Evolutionary conservation across 768 basidiomycete genomes (phyloP).

Genomic region (Harrya chromipes): DNA sequence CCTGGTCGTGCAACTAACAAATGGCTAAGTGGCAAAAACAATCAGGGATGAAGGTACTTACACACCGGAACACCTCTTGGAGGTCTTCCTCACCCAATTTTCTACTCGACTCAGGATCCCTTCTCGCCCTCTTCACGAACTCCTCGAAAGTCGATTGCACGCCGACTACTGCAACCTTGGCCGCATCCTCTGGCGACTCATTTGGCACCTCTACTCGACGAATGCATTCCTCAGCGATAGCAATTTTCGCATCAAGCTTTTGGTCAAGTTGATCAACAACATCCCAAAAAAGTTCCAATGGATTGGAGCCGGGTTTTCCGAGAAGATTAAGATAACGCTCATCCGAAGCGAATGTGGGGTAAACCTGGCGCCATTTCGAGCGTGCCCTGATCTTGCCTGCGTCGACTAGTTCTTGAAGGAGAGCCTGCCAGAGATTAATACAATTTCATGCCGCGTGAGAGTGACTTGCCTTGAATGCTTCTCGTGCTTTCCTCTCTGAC

Average conservation of each 20-base stretch:
- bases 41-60: constrained; percentile 33
- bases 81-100: constrained; percentile 52
- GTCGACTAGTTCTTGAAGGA: constrained; percentile 68
- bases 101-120: constrained; percentile 49
- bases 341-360: constrained; percentile 73
- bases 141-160: constrained; percentile 66
- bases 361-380: constrained; percentile 90
- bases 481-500: constrained; percentile 84
- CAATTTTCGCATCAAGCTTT: constrained; percentile 74
- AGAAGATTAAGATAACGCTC: constrained; percentile 84
- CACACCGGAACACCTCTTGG: constrained; percentile 57
- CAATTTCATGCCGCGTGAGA: not conserved
- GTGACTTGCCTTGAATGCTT: constrained; percentile 73
- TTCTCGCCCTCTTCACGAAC: constrained; percentile 55
- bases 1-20: constrained; percentile 65
- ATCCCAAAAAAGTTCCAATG: constrained; percentile 97
- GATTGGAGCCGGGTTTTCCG: constrained; percentile 91
- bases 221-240: constrained; percentile 61
- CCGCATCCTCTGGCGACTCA: constrained; percentile 29
- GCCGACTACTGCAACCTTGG: constrained; percentile 37
- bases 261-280: constrained; percentile 84
- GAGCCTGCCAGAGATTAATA: constrained; percentile 41
- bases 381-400: constrained; percentile 70
- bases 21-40: constrained; percentile 6
- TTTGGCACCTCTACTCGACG: constrained; percentile 38